Conservation (phyloP, 108 stramenopile genomes). For the Seminavis robusta region DNA sequence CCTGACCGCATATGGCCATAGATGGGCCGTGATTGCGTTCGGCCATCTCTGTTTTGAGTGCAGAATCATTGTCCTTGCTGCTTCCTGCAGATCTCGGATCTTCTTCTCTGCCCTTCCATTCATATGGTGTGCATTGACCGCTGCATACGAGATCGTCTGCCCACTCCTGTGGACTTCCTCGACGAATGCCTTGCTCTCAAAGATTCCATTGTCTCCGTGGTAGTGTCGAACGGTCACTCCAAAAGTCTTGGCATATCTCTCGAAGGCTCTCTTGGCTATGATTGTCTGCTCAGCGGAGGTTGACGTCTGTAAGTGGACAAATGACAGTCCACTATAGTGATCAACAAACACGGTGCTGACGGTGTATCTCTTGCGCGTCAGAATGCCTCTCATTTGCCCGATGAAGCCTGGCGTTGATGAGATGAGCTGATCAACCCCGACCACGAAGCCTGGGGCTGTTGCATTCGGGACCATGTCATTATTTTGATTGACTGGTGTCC, state of each 20-base stretch:
- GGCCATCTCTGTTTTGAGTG: constrained; percentile 29
- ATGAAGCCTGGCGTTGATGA: constrained; percentile 34
- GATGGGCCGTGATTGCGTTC: constrained; percentile 14
- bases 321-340: constrained; percentile 12
- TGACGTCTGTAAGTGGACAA: constrained; percentile 17
- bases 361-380: constrained; percentile 17
- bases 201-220: constrained; percentile 26
- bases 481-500: not conserved
- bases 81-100: constrained; percentile 30
- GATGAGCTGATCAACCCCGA: constrained; percentile 35
- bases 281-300: constrained; percentile 22
- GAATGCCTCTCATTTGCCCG: constrained; percentile 26
- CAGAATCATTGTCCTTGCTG: constrained; percentile 21
- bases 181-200: constrained; percentile 3
- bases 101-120: constrained; percentile 36
- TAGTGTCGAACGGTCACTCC: constrained; percentile 6
- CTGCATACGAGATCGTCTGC: constrained; percentile 16
- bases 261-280: constrained; percentile 21
- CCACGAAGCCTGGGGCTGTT: constrained; percentile 30
- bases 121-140: constrained; percentile 39
- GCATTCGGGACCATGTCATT: too few species aligned
- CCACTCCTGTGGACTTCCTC: not conserved
- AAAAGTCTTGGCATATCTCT: constrained; percentile 1
- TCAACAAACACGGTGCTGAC: constrained; percentile 38
- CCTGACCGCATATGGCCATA: constrained; percentile 35